Conservation (phyloP, 352 stramenopile species). For the Pythium scleroteichum region DNA sequence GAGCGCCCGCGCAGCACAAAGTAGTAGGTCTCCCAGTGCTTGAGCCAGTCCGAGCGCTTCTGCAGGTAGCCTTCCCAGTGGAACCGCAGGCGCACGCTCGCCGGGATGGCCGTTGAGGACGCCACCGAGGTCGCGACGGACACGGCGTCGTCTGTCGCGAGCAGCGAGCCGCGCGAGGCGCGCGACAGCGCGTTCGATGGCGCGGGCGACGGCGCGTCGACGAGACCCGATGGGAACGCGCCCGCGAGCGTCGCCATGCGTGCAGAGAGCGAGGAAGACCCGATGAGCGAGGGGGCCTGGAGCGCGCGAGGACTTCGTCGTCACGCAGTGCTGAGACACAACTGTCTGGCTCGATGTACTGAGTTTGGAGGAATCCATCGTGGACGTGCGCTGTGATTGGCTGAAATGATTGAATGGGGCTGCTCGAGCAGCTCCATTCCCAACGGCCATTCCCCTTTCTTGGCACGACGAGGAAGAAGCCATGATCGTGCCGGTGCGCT, state of each 20-base stretch:
- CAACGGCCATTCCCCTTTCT: neutral
- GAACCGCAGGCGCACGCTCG: constrained; percentile 51
- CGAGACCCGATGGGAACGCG: neutral
- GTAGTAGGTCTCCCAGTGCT: constrained; percentile 90
- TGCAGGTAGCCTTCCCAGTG: constrained; percentile 88
- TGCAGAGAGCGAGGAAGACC: neutral
- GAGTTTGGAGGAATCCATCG: neutral
- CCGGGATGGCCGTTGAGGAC: constrained; percentile 27
- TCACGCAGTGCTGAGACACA: constrained; percentile 2
- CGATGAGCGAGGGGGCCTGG: neutral
- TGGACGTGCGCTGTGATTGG: too few species aligned
- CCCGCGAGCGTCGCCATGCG: constrained; percentile 16
- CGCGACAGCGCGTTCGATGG: too few species aligned
- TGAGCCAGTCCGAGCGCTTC: constrained; percentile 89
- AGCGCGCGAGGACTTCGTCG: neutral
- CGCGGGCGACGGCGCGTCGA: neutral
- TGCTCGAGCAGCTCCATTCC: neutral
- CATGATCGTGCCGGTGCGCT: constrained; percentile 99
- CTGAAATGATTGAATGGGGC: too few species aligned
- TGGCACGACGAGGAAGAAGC: neutral
- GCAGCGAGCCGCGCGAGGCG: neutral
- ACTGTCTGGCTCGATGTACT: neutral
- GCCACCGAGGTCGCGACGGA: constrained; percentile 29
- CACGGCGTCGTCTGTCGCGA: constrained; percentile 10
- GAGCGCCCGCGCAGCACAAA: constrained; percentile 70